A percentile compares a stretch with the other conserved stretches of the same genome.
Evolutionary conservation across 495 filamentous ascomycete genomes (phyloP).

Genomic region (Oidiodendron maius): DNA sequence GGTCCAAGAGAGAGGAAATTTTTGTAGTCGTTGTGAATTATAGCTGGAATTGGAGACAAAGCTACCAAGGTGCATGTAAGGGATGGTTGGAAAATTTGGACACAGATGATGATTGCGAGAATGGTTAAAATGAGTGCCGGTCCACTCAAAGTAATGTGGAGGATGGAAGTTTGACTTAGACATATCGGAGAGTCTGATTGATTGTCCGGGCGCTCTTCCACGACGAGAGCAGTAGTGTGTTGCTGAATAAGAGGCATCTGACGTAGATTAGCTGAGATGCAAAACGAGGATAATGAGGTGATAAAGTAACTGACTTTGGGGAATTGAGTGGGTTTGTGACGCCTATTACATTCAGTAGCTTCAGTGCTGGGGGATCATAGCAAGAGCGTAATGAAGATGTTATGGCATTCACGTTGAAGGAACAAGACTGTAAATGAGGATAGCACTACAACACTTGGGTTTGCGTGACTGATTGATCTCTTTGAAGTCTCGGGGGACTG

Average conservation of each 20-base stretch:
- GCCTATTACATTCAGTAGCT: slow-evolving; percentile 21
- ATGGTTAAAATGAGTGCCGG: slow-evolving; percentile 35
- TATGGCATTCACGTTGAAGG: slow-evolving; percentile 15
- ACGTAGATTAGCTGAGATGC: too few species aligned
- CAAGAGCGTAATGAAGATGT: slow-evolving; percentile 15
- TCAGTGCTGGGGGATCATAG: slow-evolving; percentile 15
- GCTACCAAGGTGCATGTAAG: slow-evolving; percentile 42
- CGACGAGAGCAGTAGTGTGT: slow-evolving; percentile 7
- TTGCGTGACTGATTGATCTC: too few species aligned
- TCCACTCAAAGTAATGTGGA: slow-evolving; percentile 42
- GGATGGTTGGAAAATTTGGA: slow-evolving; percentile 39
- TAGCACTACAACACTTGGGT: too few species aligned
- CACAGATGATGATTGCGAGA: slow-evolving; percentile 37
- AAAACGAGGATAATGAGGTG: background rate
- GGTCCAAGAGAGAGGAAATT: slow-evolving; percentile 74
- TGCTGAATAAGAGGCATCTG: slow-evolving; percentile 5
- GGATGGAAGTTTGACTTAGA: slow-evolving; percentile 17
- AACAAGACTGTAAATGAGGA: background rate
- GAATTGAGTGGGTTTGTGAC: slow-evolving; percentile 4
- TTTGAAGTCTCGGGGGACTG: too few species aligned
- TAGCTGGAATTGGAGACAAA: slow-evolving; percentile 43
- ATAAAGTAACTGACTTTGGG: background rate
- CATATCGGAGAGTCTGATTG: slow-evolving; percentile 2
- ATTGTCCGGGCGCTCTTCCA: slow-evolving; percentile 8
- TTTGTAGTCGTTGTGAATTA: slow-evolving; percentile 67